Evolutionary conservation across 768 basidiomycete genomes (phyloP).

Genomic region (Tricholoma saponaceum): DNA sequence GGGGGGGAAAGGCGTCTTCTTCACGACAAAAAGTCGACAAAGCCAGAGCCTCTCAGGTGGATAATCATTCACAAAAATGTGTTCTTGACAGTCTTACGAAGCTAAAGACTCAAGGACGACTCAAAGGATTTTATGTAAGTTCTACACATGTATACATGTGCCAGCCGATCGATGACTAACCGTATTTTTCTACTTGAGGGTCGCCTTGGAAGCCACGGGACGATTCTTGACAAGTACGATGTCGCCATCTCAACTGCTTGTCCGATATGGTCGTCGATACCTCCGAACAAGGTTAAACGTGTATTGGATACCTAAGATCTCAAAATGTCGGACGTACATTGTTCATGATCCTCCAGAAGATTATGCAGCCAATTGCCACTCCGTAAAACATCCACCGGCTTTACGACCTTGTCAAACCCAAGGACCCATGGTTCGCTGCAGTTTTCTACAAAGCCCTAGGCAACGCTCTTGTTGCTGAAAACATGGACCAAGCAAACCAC

Average conservation of each 20-base stretch:
- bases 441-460: slow-evolving; percentile 87
- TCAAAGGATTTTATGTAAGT: slow-evolving; percentile 88
- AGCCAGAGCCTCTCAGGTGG: slow-evolving; percentile 78
- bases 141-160: neutral
- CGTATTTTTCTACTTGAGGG: slow-evolving; percentile 47
- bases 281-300: slow-evolving; percentile 85
- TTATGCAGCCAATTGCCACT: slow-evolving; percentile 49
- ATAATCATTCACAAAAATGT: slow-evolving; percentile 16
- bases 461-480: slow-evolving; percentile 88
- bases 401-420: slow-evolving; percentile 94
- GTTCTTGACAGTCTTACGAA: slow-evolving; percentile 81
- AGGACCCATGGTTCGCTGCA: slow-evolving; percentile 73
- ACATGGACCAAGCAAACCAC: slow-evolving; percentile 91
- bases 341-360: slow-evolving; percentile 89
- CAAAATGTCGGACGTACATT: slow-evolving; percentile 91
- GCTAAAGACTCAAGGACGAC: slow-evolving; percentile 73
- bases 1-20: slow-evolving; percentile 50
- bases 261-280: slow-evolving; percentile 85
- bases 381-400: slow-evolving; percentile 90
- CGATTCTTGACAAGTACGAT: slow-evolving; percentile 95
- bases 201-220: slow-evolving; percentile 83
- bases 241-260: slow-evolving; percentile 93
- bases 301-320: slow-evolving; percentile 86
- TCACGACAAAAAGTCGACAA: slow-evolving; percentile 80
- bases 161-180: neutral